These are phyloP conservation scores for Lotus japonicus DNA, from an alignment of 306 rosid genomes.

Conservation along the genomic window DNA sequence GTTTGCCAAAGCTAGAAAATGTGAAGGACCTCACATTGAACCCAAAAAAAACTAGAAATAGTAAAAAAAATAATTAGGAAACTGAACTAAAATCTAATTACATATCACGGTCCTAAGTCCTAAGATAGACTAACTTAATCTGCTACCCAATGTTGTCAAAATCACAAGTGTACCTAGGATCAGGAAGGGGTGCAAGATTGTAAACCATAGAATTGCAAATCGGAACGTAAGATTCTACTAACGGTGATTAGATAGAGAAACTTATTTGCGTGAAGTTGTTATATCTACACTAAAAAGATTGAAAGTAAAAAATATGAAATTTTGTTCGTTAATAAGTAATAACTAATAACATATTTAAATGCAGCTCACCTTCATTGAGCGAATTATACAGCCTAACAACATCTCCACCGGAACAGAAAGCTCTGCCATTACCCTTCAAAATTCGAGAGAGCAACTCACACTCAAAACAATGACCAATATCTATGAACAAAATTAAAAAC, in stretches of 20 bases:
- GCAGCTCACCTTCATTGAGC: constrained; percentile 56
- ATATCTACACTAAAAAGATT: constrained; percentile 2
- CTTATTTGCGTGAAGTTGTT: neutral
- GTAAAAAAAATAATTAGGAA: neutral
- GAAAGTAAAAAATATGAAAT: neutral
- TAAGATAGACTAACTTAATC: neutral
- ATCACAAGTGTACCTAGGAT: too few species aligned
- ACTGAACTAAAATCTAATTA: neutral
- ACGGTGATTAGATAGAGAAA: neutral
- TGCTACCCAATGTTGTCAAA: neutral
- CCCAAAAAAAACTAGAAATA: neutral
- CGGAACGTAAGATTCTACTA: too few species aligned
- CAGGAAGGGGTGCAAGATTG: neutral
- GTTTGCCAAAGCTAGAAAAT: too few species aligned
- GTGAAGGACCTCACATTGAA: too few species aligned
- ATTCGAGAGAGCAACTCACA: constrained; percentile 28
- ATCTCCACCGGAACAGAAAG: constrained; percentile 88
- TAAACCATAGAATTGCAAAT: neutral
- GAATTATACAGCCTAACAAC: constrained; percentile 62
- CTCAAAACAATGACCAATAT: constrained; percentile 16
- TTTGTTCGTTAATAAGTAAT: neutral
- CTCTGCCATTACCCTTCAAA: constrained; percentile 85
- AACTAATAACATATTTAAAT: neutral
- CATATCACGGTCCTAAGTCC: neutral
- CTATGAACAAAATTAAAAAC: neutral